phyloP scores from a whole-genome alignment of 768 basidiomycete species.

The Punctularia strigosozonata region DNA sequence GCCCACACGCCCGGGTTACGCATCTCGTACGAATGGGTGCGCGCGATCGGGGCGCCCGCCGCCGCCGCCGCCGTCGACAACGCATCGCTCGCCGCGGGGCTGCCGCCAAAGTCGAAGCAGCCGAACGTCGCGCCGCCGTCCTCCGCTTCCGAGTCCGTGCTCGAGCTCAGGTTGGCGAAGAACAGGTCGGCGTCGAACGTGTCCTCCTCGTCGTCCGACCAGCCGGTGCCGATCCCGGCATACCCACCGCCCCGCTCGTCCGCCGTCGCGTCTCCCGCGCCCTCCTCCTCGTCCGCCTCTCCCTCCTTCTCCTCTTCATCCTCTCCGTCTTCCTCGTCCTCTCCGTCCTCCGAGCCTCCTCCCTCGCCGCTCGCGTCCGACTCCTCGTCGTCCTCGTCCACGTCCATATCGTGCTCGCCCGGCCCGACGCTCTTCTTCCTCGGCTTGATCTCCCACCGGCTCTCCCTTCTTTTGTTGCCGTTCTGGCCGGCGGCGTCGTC shows the following conservation, averaged over 20 bases:
- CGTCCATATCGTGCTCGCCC: conserved; percentile 54
- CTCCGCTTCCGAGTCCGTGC: conserved; percentile 35
- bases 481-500: conserved; percentile 30
- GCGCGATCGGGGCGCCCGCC: not conserved
- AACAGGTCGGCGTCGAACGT: conserved; percentile 78
- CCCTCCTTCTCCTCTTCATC: conserved; percentile 19
- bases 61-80: not conserved
- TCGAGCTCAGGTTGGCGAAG: conserved; percentile 66
- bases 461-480: conserved; percentile 12
- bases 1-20: too few relatives aligned
- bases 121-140: conserved; percentile 28
- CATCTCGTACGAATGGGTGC: too few relatives aligned
- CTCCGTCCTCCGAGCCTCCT: conserved; percentile 20
- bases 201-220: conserved; percentile 68
- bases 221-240: conserved; percentile 59
- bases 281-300: conserved; percentile 25
- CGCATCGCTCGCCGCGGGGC: not conserved
- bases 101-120: conserved; percentile 13
- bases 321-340: conserved; percentile 51
- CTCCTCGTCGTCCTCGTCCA: conserved; percentile 43
- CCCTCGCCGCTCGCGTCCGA: conserved; percentile 48
- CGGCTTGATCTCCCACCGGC: conserved; percentile 57
- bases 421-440: conserved; percentile 58
- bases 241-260: conserved; percentile 24
- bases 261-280: conserved; percentile 19